Evolutionary conservation across 225 moss, liverwort and hornwort species (phyloP).

Genomic region (Rhytidiadelphus loreus): DNA sequence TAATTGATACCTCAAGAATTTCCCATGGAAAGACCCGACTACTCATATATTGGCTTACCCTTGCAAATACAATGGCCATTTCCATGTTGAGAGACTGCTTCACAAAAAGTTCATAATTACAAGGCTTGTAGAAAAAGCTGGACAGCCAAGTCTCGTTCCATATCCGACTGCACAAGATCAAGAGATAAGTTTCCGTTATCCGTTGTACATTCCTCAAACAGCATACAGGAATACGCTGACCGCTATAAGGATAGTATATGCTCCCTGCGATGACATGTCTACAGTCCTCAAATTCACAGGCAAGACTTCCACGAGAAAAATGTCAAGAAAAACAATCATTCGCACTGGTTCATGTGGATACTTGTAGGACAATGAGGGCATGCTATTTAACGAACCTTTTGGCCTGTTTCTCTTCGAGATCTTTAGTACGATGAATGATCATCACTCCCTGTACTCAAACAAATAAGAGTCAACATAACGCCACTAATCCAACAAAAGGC

Average conservation of each 20-base stretch:
- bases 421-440: conserved; percentile 93
- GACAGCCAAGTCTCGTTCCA: conserved; percentile 99
- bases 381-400: conserved; percentile 52
- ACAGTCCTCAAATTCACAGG: neutral
- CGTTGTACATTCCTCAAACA: neutral
- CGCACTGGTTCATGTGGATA: neutral
- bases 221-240: neutral
- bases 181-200: neutral
- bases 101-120: conserved; percentile 98
- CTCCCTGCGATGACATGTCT: neutral
- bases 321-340: neutral
- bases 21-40: neutral
- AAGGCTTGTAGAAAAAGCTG: conserved; percentile 92
- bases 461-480: neutral
- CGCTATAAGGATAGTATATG: neutral
- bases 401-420: conserved; percentile 92
- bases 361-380: neutral
- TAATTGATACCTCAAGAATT: neutral
- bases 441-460: conserved; percentile 71
- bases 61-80: conserved; percentile 97
- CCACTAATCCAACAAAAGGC: neutral
- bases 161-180: conserved; percentile 72
- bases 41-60: conserved; percentile 35
- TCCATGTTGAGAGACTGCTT: conserved; percentile 99
- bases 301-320: neutral